These are phyloP conservation scores for Penicillium sumatraense DNA, from an alignment of 2,329 filamentous ascomycete species.

Conservation along the genomic window DNA sequence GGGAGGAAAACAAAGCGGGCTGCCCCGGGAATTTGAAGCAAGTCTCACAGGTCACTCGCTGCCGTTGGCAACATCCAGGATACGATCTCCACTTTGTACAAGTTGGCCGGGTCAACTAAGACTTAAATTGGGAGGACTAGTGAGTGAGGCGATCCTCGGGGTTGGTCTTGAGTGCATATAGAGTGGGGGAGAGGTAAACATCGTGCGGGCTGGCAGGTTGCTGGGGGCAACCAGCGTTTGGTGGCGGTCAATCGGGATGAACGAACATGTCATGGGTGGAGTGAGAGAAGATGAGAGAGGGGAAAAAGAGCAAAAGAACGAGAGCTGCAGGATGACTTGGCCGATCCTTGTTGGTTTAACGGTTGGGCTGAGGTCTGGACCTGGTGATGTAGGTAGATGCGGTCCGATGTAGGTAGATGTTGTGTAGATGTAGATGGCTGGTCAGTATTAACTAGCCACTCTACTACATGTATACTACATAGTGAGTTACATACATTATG, in stretches of 20 bases:
- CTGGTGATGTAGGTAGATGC: background rate
- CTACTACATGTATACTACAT: too few species aligned
- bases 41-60: conserved; percentile 20
- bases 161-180: conserved; percentile 33
- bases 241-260: conserved; percentile 26
- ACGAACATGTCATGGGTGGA: conserved; percentile 6
- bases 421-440: too few species aligned
- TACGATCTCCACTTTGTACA: conserved; percentile 23
- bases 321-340: background rate
- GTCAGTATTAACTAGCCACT: too few species aligned
- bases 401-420: background rate
- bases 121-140: too few species aligned
- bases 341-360: background rate
- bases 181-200: conserved; percentile 38
- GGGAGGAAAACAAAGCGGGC: conserved; percentile 23
- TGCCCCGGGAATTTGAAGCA: conserved; percentile 35
- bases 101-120: conserved; percentile 16
- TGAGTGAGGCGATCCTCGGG: conserved; percentile 26
- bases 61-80: conserved; percentile 33
- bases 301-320: background rate
- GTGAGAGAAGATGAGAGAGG: background rate
- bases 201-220: conserved; percentile 34
- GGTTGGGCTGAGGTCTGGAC: background rate
- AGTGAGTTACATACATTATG: too few species aligned
- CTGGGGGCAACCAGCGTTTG: conserved; percentile 35